Base-by-base conservation (phyloP, 2,329 filamentous ascomycete species). In the Trichoderma guizhouense region DNA sequence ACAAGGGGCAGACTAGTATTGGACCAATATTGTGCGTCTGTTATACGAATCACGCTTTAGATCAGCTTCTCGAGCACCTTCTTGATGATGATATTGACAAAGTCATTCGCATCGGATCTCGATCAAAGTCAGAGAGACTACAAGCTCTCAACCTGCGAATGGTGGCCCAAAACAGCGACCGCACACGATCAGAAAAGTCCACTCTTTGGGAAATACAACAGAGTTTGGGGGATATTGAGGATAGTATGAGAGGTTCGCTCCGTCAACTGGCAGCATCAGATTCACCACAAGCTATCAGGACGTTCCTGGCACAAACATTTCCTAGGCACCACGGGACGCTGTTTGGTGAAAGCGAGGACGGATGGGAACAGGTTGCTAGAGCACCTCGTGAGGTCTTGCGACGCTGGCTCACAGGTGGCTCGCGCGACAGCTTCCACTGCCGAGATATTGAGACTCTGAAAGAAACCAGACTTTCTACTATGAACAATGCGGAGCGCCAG, bases 81-180 rank as follows among this genome's bases (percentile, higher is more conserved):
- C 69, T 89, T 0, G 81, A 87, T 7, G 82, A 80, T 7, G 65
- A 28, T 3, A 60, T 47, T 12, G 15, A 58, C 26, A 81, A 87
- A 7, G 83, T 93, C 30, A 84, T 92, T 30, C 88, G 91, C 0
- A 87, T 93, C 6, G 91, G 91, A 0, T 85, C 84, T 0, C 84
- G 84, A 18, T 89, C 85, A 2, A 88, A 89, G 72, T 89, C 88
- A 0, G 84, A 87, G 34, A 75, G 79, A 2, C 79, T 93, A 0
- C 76, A 85, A 9, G 76, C 76, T 0, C 77, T 86, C n/a, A 90
- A 88, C 69, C 82, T 92, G 7, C 80, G 83, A 0, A 72, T 74
- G 0, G 79, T 87, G 5, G 76, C 76, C 1, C 72, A 76, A 15
- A 69, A 74, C 0, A 75, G 78, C 8, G 74, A 76, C 1, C 77